These are phyloP conservation scores for Amanita brunnescens DNA, from an alignment of 768 basidiomycete genomes.

Conservation along the genomic window DNA sequence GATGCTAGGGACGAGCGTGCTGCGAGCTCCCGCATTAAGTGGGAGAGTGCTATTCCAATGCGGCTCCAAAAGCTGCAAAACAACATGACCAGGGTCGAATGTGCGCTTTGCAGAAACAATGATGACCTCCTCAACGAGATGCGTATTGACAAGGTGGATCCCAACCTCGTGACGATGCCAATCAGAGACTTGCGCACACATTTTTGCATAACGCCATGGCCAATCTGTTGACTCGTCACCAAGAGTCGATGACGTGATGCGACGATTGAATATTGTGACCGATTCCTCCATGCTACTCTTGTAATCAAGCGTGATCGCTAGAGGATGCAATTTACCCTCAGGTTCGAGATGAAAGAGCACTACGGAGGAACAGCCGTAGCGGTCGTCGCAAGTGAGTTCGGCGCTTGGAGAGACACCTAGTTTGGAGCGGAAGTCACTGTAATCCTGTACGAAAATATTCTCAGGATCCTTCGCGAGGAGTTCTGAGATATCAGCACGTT, in stretches of 20 bases:
- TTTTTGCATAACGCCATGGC: constrained; percentile 27
- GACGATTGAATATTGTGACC: constrained; percentile 22
- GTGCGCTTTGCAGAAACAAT: constrained; percentile 23
- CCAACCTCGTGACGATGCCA: constrained; percentile 22
- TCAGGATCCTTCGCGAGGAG: neutral
- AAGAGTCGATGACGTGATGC: constrained; percentile 8
- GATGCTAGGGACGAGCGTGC: constrained; percentile 3
- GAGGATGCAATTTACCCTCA: constrained; percentile 19
- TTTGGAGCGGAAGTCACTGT: neutral
- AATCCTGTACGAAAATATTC: neutral
- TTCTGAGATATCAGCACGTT: neutral
- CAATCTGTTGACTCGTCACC: constrained; percentile 16
- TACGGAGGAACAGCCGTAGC: constrained; percentile 20
- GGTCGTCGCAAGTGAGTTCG: constrained; percentile 12
- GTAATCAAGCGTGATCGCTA: constrained; percentile 22
- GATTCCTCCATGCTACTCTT: constrained; percentile 19
- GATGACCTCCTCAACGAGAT: constrained; percentile 22
- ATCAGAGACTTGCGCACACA: constrained; percentile 20
- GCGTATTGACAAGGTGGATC: constrained; percentile 21
- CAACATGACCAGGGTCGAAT: constrained; percentile 15
- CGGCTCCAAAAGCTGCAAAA: constrained; percentile 19
- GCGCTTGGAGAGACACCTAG: constrained; percentile 7
- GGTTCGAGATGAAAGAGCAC: constrained; percentile 19
- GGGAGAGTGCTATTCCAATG: constrained; percentile 23
- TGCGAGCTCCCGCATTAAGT: constrained; percentile 19